These are phyloP conservation scores for Naegleria gruberi DNA, from an alignment of 208 protist species.

Conservation along the genomic window DNA sequence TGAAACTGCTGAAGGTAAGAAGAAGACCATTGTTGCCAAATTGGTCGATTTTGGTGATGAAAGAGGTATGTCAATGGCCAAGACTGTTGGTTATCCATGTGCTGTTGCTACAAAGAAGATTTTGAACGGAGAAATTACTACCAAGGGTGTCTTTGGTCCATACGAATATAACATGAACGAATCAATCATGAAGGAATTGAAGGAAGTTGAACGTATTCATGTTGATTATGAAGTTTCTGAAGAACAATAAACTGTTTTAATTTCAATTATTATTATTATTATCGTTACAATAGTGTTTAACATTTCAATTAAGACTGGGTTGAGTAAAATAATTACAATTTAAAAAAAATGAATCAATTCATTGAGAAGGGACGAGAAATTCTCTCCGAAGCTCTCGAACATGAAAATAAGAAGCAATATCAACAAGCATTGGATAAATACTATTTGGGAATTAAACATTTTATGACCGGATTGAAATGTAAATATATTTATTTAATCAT, in stretches of 20 bases:
- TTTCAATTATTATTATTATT: too few relatives aligned
- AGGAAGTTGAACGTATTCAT: background rate
- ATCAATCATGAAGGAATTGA: slow-evolving; percentile 15
- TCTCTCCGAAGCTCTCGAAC: background rate
- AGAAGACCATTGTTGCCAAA: slow-evolving; percentile 22
- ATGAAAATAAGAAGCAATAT: background rate
- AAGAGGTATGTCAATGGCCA: slow-evolving; percentile 32
- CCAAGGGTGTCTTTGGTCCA: slow-evolving; percentile 30
- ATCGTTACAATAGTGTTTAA: too few relatives aligned
- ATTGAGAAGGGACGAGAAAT: background rate
- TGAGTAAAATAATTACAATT: background rate
- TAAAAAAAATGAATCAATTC: background rate
- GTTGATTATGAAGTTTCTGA: background rate
- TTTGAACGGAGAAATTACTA: slow-evolving; percentile 30
- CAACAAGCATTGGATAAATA: background rate
- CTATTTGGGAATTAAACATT: background rate
- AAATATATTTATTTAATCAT: background rate
- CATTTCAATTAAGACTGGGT: too few relatives aligned
- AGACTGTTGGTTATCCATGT: slow-evolving; percentile 28
- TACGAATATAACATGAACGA: slow-evolving; percentile 35
- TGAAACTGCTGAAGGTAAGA: slow-evolving; percentile 31
- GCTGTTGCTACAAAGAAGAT: slow-evolving; percentile 24
- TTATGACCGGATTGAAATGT: background rate
- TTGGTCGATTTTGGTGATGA: slow-evolving; percentile 34
- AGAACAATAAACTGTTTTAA: background rate